Evolutionary conservation across 2,329 filamentous ascomycete genomes (phyloP), one percentile per base, ranked within the genome.

Genomic region (Nakataea oryzae): DNA sequence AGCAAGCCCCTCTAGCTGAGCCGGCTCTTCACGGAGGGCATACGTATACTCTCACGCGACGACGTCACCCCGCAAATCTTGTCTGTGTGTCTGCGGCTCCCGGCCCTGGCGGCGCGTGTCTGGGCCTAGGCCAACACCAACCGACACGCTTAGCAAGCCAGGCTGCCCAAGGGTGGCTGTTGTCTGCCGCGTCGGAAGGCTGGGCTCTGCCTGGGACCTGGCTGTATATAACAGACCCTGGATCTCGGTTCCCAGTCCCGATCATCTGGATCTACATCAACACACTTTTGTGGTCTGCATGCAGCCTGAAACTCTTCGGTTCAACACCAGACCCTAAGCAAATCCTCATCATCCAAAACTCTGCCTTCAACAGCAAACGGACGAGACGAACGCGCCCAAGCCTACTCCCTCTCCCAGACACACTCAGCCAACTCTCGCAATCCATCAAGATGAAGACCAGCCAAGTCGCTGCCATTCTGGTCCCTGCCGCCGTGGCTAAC

Each of bases 361-460:
- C 41, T n/a, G 41, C 41, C 41, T 50, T n/a, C 9, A 12, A 13
- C 57, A 32, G 29, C 21, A 29, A 55, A 26, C 41, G 55, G 41
- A 54, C 58, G 21, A 50, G 41, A 50, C 41, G 41, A n/a, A 50
- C 21, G n/a, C n/a, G n/a, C n/a, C n/a, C n/a, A n/a, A n/a, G n/a
- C n/a, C 7, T 21, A 5, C 21, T 50, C 7, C 4, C n/a, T n/a
- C n/a, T 50, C 41, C 2, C 6, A 2, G n/a, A 50, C 14, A n/a
- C 41, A 61, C 26, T 47, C 47, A 63, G 28, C 30, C 34, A 21
- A 61, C 13, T 56, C 56, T 26, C n/a, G n/a, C n/a, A n/a, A n/a
- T n/a, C n/a, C n/a, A 30, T 32, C 17, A 62, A n/a, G 21, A 76
- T 77, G 74, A 77, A 73, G 66, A 64, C 66, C 29, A 68, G 68